Conservation (phyloP, 2,329 filamentous ascomycete species). For the Cyclaneusma minus region DNA sequence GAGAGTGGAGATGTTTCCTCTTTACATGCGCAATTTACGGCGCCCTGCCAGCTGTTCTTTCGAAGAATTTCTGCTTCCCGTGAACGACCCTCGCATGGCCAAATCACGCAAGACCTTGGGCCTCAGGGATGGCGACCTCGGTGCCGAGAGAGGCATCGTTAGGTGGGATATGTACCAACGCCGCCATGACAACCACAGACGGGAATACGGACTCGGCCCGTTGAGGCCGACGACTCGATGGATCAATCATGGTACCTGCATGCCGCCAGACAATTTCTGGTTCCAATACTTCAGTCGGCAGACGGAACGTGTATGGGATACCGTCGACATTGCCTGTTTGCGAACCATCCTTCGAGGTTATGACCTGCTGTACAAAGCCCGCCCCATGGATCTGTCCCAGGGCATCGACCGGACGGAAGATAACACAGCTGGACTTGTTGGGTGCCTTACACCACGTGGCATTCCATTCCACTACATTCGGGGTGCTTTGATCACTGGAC, state of each 20-base stretch:
- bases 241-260: constrained; percentile 34
- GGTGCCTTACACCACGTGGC: constrained; percentile 57
- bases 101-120: constrained; percentile 31
- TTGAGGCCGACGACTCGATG: constrained; percentile 43
- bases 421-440: constrained; percentile 36
- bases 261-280: constrained; percentile 39
- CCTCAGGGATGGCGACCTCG: constrained; percentile 18
- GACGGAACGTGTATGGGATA: constrained; percentile 46
- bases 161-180: constrained; percentile 42
- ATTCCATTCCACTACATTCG: constrained; percentile 43
- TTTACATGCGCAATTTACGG: constrained; percentile 12
- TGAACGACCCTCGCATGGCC: constrained; percentile 34
- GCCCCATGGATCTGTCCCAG: constrained; percentile 51
- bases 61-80: constrained; percentile 42
- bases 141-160: constrained; percentile 16
- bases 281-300: constrained; percentile 31
- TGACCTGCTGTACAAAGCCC: constrained; percentile 42
- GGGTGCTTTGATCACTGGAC: constrained; percentile 42
- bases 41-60: constrained; percentile 46
- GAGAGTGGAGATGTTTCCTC: constrained; percentile 1
- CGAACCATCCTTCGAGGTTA: constrained; percentile 29
- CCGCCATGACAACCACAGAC: constrained; percentile 41
- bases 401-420: constrained; percentile 49
- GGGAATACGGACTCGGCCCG: constrained; percentile 31
- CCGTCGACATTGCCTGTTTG: constrained; percentile 46